Evolutionary conservation across 495 filamentous ascomycete genomes (phyloP), one percentile per base, ranked within the genome.

Genomic region (Apiosordaria backusii): DNA sequence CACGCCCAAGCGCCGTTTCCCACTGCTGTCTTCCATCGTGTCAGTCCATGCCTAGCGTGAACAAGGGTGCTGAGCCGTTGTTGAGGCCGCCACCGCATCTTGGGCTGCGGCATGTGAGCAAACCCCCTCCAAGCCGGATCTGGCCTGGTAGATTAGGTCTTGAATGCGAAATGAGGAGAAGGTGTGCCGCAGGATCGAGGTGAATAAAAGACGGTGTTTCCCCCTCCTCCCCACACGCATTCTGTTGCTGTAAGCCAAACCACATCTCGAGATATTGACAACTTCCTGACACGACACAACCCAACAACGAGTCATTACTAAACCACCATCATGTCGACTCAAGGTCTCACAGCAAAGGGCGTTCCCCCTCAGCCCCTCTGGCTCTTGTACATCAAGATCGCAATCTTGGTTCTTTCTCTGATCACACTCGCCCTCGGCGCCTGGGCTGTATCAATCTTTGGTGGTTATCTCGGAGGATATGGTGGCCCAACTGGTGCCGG

Each of bases 391-490:
- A 65, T 78, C 60, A 73, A 75, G 66, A 71, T 67, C 57, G 70
- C 67, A 57, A 73, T 81, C 50, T 25, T 82, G 57, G 69, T 79
- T 9, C 72, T 82, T 24, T 78, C 79, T 0, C 21, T 76, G 50
- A 64, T 75, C 62, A 58, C 77, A 66, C 67, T 80, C 4, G 76
- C 62, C 10, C 60, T 80, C 16, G 71, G 68, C 26, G 77, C 74
- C 3, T 78, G 74, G 66, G 62, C 70, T 7, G 21, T 76, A n/a
- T 72, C 75, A 26, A 53, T 79, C 27, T 68, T 68, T 22, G 60
- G 65, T 27, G 58, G 67, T 19, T 60, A 61, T 40, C 22, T 22
- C 19, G 55, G 24, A 40, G 64, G 69, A 61, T 69, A 61, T 15
- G 16, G 16, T 18, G 26, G 26, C 21, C 26, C 23, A 6, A 25